Evolutionary conservation across 108 stramenopile species (phyloP).

Genomic region (Licmophora abbreviata): DNA sequence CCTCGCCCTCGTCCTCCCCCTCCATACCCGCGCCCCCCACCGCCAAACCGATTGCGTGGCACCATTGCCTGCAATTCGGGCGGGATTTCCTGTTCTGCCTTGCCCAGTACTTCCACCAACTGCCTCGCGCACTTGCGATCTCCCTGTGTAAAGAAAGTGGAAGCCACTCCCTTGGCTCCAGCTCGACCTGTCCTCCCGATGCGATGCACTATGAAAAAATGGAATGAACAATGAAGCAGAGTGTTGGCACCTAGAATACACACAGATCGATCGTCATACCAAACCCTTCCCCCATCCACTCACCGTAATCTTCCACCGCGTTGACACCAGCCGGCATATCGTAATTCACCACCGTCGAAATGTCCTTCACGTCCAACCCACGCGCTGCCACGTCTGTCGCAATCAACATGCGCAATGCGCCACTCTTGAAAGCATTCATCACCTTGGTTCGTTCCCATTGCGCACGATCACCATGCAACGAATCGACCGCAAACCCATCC

Average conservation of each 20-base stretch:
- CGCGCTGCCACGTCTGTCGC: constrained; percentile 98
- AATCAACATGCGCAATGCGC: constrained; percentile 85
- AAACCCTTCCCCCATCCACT: too few species aligned
- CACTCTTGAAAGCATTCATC: constrained; percentile 88
- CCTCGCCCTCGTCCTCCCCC: constrained; percentile 36
- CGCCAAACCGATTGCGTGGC: constrained; percentile 43
- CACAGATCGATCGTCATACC: too few species aligned
- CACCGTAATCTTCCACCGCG: constrained; percentile 88
- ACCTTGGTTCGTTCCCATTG: constrained; percentile 96
- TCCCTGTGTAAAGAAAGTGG: constrained; percentile 85
- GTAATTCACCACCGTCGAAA: constrained; percentile 95
- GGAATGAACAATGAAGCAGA: too few species aligned
- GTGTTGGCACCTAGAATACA: too few species aligned
- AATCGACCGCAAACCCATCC: constrained; percentile 88
- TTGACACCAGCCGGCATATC: constrained; percentile 91
- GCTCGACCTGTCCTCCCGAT: constrained; percentile 94
- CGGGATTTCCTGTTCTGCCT: constrained; percentile 79
- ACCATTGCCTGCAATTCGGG: constrained; percentile 69
- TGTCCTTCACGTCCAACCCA: constrained; percentile 97
- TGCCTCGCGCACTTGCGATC: constrained; percentile 77
- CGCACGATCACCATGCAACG: constrained; percentile 94
- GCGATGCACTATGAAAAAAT: too few species aligned
- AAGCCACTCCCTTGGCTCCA: constrained; percentile 85
- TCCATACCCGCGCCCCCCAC: constrained; percentile 35
- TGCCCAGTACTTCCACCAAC: constrained; percentile 75